Evolutionary conservation across 73 alveolate species (phyloP).

Genomic region (Urostyla sp.): DNA sequence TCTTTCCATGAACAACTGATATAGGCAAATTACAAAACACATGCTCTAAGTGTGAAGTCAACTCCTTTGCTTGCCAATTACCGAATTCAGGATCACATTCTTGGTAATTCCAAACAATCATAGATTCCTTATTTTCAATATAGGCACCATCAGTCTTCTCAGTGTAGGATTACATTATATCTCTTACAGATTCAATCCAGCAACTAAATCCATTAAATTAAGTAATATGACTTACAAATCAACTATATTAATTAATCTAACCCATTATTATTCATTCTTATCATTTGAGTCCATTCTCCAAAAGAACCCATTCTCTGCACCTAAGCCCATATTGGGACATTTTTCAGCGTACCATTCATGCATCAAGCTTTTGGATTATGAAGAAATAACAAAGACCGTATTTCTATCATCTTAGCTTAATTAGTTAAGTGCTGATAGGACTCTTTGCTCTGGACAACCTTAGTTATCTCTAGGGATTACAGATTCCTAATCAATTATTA

Average conservation of each 20-base stretch:
- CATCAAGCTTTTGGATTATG: constrained; percentile 26
- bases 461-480: constrained; percentile 38
- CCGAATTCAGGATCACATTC: constrained; percentile 85
- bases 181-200: constrained; percentile 77
- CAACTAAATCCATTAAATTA: neutral
- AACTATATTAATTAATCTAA: constrained; percentile 11
- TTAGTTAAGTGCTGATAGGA: constrained; percentile 33
- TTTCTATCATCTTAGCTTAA: constrained; percentile 56
- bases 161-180: constrained; percentile 74
- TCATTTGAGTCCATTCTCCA: constrained; percentile 58
- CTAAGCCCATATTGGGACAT: constrained; percentile 68
- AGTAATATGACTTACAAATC: constrained; percentile 36
- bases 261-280: constrained; percentile 38
- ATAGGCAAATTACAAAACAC: constrained; percentile 66
- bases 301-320: constrained; percentile 83
- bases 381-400: constrained; percentile 50
- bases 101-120: constrained; percentile 76
- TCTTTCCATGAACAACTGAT: constrained; percentile 70
- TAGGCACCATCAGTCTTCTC: constrained; percentile 85
- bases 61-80: constrained; percentile 77
- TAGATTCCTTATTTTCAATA: constrained; percentile 80
- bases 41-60: constrained; percentile 66
- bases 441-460: neutral
- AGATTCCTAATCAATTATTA: constrained; percentile 46
- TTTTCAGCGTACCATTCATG: constrained; percentile 55